phyloP scores from a whole-genome alignment of 305 asterid species.

The Solanum aculeatissimum region DNA sequence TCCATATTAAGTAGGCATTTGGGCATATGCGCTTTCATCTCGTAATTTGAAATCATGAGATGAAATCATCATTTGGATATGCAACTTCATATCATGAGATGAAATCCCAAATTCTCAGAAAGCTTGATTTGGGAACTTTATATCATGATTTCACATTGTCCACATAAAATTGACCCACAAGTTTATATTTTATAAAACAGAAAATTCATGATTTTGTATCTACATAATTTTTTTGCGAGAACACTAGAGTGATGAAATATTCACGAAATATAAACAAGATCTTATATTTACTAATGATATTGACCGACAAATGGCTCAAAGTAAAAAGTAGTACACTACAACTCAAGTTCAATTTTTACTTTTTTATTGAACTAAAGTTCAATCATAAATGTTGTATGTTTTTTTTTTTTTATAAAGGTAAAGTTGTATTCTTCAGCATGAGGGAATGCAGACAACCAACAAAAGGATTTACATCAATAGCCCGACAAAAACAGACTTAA shows the following conservation, averaged over 20 bases:
- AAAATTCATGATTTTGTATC: background rate
- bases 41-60: background rate
- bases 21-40: background rate
- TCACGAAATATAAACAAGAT: background rate
- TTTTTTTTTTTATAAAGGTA: too few relatives aligned
- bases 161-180: background rate
- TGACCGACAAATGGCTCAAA: background rate
- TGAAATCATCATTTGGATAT: background rate
- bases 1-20: background rate
- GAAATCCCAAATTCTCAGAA: background rate
- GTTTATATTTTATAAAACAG: background rate
- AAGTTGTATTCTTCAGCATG: too few relatives aligned
- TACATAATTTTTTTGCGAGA: background rate
- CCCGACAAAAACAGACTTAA: too few relatives aligned
- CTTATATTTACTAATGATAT: background rate
- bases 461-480: too few relatives aligned
- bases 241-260: background rate
- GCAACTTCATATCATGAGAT: background rate
- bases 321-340: background rate
- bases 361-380: background rate
- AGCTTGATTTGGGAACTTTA: background rate
- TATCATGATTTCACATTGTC: background rate
- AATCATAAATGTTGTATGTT: background rate
- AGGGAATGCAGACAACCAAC: too few relatives aligned
- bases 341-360: background rate